These are phyloP conservation scores for Colletotrichum liriopes DNA, from an alignment of 2,329 filamentous ascomycete genomes.

Conservation along the genomic window DNA sequence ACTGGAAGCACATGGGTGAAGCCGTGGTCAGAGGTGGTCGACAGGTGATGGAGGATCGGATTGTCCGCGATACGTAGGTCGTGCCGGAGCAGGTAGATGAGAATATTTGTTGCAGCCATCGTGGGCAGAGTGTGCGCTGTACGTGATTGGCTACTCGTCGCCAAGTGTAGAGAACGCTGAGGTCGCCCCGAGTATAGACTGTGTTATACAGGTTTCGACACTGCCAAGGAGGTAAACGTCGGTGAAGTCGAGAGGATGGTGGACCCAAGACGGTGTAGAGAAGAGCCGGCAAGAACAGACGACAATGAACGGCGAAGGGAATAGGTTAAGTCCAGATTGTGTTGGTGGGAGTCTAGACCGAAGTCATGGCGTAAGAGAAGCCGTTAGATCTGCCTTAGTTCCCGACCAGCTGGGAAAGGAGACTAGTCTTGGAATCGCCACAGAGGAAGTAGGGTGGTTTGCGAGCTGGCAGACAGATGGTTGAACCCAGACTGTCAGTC, in stretches of 20 bases:
- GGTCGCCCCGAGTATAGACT: background rate
- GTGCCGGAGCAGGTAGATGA: slow-evolving; percentile 81
- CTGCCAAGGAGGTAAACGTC: background rate
- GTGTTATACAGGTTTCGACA: background rate
- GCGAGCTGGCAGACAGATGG: background rate
- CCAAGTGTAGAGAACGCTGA: background rate
- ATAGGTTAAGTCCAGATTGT: slow-evolving; percentile 16
- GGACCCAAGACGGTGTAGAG: background rate
- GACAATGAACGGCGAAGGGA: background rate
- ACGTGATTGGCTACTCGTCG: background rate
- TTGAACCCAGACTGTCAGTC: background rate
- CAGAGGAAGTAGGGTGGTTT: slow-evolving; percentile 2
- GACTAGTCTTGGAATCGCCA: slow-evolving; percentile 28
- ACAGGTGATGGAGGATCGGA: slow-evolving; percentile 75
- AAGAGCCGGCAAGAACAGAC: too few species aligned
- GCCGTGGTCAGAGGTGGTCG: slow-evolving; percentile 63
- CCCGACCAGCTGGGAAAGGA: slow-evolving; percentile 24
- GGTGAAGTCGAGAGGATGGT: background rate
- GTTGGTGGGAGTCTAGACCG: slow-evolving; percentile 20
- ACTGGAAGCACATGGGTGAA: slow-evolving; percentile 81
- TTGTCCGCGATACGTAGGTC: slow-evolving; percentile 84
- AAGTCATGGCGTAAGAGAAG: slow-evolving; percentile 43
- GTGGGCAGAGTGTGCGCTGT: background rate
- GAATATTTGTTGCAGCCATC: slow-evolving; percentile 63
- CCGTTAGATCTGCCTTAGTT: slow-evolving; percentile 38